phyloP scores from a whole-genome alignment of 106 monocot species.

The Apostasia shenzhenica region DNA sequence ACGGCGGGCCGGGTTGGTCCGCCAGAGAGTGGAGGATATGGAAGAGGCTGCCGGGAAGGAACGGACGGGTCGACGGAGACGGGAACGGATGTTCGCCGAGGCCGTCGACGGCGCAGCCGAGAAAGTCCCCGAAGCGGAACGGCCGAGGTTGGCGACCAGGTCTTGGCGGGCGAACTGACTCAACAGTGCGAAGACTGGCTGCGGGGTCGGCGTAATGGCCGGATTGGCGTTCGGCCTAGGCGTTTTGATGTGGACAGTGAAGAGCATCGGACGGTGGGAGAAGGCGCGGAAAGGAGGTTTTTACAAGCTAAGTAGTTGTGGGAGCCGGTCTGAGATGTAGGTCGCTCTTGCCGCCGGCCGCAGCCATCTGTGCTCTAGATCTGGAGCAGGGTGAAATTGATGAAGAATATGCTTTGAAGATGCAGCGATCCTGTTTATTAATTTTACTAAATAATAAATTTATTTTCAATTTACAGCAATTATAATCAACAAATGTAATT shows the following conservation, averaged over 20 bases:
- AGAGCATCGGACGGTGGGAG: constrained; percentile 19
- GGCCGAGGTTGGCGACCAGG: constrained; percentile 87
- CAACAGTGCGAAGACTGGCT: constrained; percentile 38
- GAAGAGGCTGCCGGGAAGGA: constrained; percentile 43
- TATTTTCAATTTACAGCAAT: too few species aligned
- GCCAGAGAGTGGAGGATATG: constrained; percentile 53
- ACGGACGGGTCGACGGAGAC: constrained; percentile 41
- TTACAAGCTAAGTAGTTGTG: not conserved
- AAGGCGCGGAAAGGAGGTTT: not conserved
- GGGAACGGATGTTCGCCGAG: constrained; percentile 71
- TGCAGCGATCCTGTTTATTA: too few species aligned
- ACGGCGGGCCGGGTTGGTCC: constrained; percentile 7
- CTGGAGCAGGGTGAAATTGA: too few species aligned
- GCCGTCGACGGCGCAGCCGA: constrained; percentile 52
- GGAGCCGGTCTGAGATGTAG: not conserved
- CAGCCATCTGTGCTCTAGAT: constrained; percentile 1
- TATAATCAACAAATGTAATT: too few species aligned
- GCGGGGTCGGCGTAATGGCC: constrained; percentile 40
- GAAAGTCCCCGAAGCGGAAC: constrained; percentile 85
- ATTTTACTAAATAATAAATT: too few species aligned
- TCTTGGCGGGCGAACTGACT: constrained; percentile 83
- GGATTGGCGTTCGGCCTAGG: constrained; percentile 6
- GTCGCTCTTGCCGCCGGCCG: constrained; percentile 1
- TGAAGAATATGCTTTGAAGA: too few species aligned
- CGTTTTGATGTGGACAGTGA: not conserved